Base-by-base conservation (phyloP, 1,284 basidiomycete species). In the Crucibulum parvulum region DNA sequence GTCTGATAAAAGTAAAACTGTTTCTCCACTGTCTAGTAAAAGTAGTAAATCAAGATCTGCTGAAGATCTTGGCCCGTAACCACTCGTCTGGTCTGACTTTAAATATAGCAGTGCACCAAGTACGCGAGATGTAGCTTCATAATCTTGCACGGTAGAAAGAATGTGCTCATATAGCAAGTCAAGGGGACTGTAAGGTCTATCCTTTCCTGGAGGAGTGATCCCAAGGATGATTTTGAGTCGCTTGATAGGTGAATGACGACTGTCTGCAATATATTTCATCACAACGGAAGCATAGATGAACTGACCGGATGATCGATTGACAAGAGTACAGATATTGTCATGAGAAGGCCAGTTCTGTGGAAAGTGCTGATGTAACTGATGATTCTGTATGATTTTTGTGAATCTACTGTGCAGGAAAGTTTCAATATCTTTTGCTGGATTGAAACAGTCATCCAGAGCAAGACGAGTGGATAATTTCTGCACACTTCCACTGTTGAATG, bases 241-340 rank as follows among this genome's bases (percentile, higher is more conserved):
- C 13, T 56, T 38, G 13, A 24, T 10, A 1, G 61, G 58, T 13
- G n/a, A n/a, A 16, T 55, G 51, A 5, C 51, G 46, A 6, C 16
- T 31, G 2, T 43, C 47, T 11, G 47, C 46, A 4, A 62, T 39
- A 16, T 55, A 65, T 51, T 59, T 63, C 6, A 63, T 53, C n/a
- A 65, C 57, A 1, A 59, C 61, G 2, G 64, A 24, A 9, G 61
- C 59, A 18, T 57, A 65, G 13, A 63, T 61, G 46, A 65, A 65
- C 37, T 65, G 61, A 0, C 64, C 59, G 1, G 61, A 65, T 6
- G 64, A 54, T 36, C 59, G 62, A 4, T 24, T 7, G 1, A 61
- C 52, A 6, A 65, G 57, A 6, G 16, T n/a, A 3, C 51, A 9
- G 0, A 63, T 16, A 6, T 37, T 35, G 1, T 53, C 15, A 2